Evolutionary conservation across 1,284 basidiomycete genomes (phyloP).

Genomic region (Chiua sp.): DNA sequence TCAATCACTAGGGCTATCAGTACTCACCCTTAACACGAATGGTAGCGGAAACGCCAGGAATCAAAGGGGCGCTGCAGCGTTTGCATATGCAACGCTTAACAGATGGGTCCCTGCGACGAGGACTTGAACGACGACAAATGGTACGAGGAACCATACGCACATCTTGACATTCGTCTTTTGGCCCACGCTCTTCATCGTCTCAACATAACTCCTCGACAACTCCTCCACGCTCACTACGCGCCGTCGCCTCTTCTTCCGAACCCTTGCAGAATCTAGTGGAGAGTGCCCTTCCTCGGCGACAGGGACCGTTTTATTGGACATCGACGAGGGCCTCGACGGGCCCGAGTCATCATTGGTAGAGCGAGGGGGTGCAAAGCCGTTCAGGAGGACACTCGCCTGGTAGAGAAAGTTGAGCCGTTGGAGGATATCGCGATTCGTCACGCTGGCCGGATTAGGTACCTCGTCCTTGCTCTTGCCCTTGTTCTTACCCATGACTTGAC

Average conservation of each 20-base stretch:
- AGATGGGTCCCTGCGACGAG: slow-evolving; percentile 67
- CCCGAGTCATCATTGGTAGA: background rate
- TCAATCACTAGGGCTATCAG: slow-evolving; percentile 5
- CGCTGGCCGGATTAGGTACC: slow-evolving; percentile 56
- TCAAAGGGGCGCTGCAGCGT: slow-evolving; percentile 63
- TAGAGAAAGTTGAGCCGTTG: slow-evolving; percentile 86
- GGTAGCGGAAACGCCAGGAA: slow-evolving; percentile 68
- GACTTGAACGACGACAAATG: background rate
- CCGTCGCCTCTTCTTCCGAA: slow-evolving; percentile 33
- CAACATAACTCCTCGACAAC: slow-evolving; percentile 65
- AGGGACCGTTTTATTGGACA: background rate
- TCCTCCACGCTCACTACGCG: slow-evolving; percentile 44
- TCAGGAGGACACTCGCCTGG: slow-evolving; percentile 76
- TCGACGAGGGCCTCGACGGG: background rate
- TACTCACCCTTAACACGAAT: slow-evolving; percentile 67
- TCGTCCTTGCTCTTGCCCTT: slow-evolving; percentile 65
- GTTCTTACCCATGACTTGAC: slow-evolving; percentile 57
- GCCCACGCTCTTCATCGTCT: slow-evolving; percentile 71
- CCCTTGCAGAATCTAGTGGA: slow-evolving; percentile 22
- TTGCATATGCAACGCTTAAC: slow-evolving; percentile 81
- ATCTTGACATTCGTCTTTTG: slow-evolving; percentile 78
- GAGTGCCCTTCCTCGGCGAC: background rate
- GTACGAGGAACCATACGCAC: slow-evolving; percentile 44
- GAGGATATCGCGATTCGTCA: slow-evolving; percentile 73
- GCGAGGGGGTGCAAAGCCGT: slow-evolving; percentile 39